Evolutionary conservation across 305 asterid species (phyloP).

Genomic region (Solanum aculeatissimum): DNA sequence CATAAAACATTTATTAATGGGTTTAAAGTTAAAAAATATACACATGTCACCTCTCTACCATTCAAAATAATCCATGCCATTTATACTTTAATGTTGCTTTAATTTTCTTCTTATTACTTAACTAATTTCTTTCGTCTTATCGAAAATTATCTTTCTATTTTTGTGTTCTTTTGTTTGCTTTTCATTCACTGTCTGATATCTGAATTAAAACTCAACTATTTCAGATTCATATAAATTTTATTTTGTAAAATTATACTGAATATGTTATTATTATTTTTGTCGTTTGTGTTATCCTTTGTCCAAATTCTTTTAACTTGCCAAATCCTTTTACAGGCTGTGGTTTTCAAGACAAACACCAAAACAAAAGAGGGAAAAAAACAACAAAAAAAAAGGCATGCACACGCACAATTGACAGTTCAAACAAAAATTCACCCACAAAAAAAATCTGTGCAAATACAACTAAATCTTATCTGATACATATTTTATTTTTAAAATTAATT

Average conservation of each 20-base stretch:
- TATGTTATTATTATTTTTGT: not conserved
- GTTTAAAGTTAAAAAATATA: not conserved
- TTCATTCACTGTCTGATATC: too few relatives aligned
- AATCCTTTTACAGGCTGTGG: not conserved
- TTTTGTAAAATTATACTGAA: not conserved
- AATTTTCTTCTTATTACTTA: not conserved
- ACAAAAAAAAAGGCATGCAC: not conserved
- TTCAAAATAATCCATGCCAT: not conserved
- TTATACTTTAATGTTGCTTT: not conserved
- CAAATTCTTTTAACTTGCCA: not conserved
- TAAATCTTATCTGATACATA: not conserved
- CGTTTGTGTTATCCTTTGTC: not conserved
- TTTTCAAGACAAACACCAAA: not conserved
- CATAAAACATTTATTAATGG: not conserved
- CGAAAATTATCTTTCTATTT: not conserved
- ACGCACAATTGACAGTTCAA: not conserved
- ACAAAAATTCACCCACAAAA: not conserved
- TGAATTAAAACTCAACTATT: too few relatives aligned
- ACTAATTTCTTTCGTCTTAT: not conserved
- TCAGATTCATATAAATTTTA: too few relatives aligned
- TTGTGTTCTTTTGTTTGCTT: too few relatives aligned
- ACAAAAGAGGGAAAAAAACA: not conserved
- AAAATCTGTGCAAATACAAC: not conserved
- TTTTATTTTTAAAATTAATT: not conserved
- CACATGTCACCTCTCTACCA: constrained; percentile 6